Evolutionary conservation across 352 stramenopile species (phyloP).

Genomic region (Elongisporangium prolatum): DNA sequence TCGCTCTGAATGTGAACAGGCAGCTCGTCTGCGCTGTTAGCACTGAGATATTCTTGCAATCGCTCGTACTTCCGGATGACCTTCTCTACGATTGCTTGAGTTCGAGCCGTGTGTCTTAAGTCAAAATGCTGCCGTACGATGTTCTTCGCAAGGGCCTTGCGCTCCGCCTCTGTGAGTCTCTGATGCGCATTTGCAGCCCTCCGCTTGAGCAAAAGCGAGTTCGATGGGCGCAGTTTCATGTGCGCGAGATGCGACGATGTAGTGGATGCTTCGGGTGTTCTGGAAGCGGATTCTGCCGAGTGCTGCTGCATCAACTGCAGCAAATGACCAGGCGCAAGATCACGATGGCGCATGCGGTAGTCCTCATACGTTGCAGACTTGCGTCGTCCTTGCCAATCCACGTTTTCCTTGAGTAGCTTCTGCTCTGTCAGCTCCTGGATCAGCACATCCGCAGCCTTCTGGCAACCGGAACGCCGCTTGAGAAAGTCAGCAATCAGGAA

Average conservation of each 20-base stretch:
- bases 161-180: conserved; percentile 25
- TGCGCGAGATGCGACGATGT: conserved; percentile 7
- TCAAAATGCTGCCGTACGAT: conserved; percentile 45
- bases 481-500: conserved; percentile 87
- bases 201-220: conserved; percentile 54
- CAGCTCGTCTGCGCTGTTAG: conserved; percentile 45
- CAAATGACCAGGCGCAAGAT: conserved; percentile 62
- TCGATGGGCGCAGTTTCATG: conserved; percentile 9
- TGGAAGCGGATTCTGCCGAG: conserved; percentile 18
- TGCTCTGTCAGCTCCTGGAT: conserved; percentile 64
- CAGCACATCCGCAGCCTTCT: conserved; percentile 53
- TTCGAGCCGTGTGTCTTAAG: conserved; percentile 39
- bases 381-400: conserved; percentile 60
- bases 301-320: conserved; percentile 43
- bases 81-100: conserved; percentile 47
- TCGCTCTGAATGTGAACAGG: conserved; percentile 21
- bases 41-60: conserved; percentile 46
- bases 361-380: conserved; percentile 65
- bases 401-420: conserved; percentile 41
- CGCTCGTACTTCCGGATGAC: conserved; percentile 75
- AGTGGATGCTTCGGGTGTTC: neutral
- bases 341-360: conserved; percentile 66
- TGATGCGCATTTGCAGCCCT: conserved; percentile 28
- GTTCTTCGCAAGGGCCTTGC: conserved; percentile 45
- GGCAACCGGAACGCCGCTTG: conserved; percentile 56